Evolutionary conservation across 2,329 filamentous ascomycete genomes (phyloP).

Genomic region (Fusarium lyarnte): DNA sequence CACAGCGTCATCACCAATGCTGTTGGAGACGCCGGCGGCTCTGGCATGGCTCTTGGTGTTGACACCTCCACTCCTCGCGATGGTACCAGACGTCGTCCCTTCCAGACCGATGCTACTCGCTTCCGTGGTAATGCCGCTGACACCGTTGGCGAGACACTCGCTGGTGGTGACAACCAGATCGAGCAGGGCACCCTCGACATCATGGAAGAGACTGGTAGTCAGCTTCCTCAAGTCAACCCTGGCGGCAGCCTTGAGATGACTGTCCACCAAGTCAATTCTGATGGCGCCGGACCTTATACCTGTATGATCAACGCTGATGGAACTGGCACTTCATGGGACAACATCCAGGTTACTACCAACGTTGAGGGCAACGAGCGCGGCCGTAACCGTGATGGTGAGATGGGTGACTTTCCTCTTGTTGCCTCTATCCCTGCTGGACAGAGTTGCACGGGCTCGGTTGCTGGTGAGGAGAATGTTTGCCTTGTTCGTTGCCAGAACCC

Average conservation of each 20-base stretch:
- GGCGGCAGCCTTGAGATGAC: conserved; percentile 70
- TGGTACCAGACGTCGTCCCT: conserved; percentile 67
- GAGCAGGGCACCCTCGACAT: conserved; percentile 50
- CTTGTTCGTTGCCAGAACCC: conserved; percentile 21
- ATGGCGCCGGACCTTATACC: conserved; percentile 61
- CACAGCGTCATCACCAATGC: conserved; percentile 41
- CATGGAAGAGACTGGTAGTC: conserved; percentile 64
- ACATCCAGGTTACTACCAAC: neutral
- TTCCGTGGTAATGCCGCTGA: conserved; percentile 7
- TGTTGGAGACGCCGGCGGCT: conserved; percentile 66
- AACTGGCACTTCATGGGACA: conserved; percentile 46
- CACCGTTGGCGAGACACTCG: conserved; percentile 2
- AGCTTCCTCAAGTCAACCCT: conserved; percentile 66
- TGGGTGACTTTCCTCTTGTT: neutral
- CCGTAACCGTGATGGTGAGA: conserved; percentile 9
- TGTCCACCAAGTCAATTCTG: conserved; percentile 48
- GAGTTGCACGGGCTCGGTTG: conserved; percentile 1
- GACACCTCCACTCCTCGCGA: conserved; percentile 68
- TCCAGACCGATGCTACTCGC: conserved; percentile 68
- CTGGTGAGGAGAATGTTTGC: conserved; percentile 6
- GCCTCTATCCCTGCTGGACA: conserved; percentile 7
- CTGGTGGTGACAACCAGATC: conserved; percentile 8
- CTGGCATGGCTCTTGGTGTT: conserved; percentile 62
- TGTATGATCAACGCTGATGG: conserved; percentile 72
- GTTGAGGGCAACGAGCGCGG: conserved; percentile 3